Base-by-base conservation (phyloP, 2,329 filamentous ascomycete species). In the Alternaria burnsii region DNA sequence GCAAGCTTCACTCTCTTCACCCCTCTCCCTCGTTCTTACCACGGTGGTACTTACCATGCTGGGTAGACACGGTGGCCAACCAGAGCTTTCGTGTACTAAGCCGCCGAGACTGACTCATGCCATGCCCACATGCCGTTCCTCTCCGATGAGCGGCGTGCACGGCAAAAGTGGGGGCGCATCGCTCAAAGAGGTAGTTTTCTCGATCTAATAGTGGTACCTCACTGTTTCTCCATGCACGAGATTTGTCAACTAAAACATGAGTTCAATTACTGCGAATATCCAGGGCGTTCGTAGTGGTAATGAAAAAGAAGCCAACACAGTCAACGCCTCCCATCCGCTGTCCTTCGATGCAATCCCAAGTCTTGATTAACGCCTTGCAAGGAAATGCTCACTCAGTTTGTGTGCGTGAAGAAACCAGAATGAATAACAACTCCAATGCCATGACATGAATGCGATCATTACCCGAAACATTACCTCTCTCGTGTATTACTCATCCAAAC, bases 361-460 rank as follows among this genome's bases (percentile, higher is more conserved):
- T 58, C 59, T 61, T 59, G 50, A 50, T 44, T 16, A 58, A 57
- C 58, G 58, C 61, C 58, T 58, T 63, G 58, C 61, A 61, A 53
- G 43, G 43, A 51, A 60, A 54, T 59, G 50, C 52, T 59, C 52
- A 50, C 56, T 11, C 34, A 11, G 58, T 24, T 47, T 42, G 54
- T 61, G 50, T 52, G 43, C 26, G 30, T 51, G 32, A 54, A 36
- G 14, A 32, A 47, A 43, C 11, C 28, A 58, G 30, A 26, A 34
- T 22, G n/a, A 28, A 44, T 26, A 41, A 32, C 24, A 56, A 58
- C 58, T 61, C 61, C 61, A 28, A 26, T 58, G 42, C 61, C 58
- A 53, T 61, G 55, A 48, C 58, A 53, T 61, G 52, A 52, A 64
- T 62, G 61, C 61, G 55, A 42, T 63, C 54, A 58, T 61, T 61